A percentile compares a stretch with the other conserved stretches of the same genome.
These are phyloP conservation scores for Ceratocystiopsis brevicomis DNA, from an alignment of 2,329 filamentous ascomycete species.

Conservation along the genomic window DNA sequence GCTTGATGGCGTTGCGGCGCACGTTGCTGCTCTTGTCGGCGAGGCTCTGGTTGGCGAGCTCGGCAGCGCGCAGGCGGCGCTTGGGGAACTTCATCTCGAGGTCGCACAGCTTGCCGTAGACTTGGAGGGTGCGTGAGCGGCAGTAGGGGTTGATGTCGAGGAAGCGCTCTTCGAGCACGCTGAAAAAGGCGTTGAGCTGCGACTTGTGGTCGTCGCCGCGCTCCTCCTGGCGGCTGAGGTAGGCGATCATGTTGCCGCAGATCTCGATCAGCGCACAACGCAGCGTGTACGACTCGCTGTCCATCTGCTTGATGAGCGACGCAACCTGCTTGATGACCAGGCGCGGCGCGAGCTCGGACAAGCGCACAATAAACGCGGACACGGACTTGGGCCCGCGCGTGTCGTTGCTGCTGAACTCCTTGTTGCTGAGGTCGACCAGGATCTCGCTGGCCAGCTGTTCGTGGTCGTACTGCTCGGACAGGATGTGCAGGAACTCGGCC, in stretches of 20 bases:
- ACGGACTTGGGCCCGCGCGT: slow-evolving; percentile 90
- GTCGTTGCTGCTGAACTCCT: slow-evolving; percentile 95
- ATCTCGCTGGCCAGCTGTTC: slow-evolving; percentile 89
- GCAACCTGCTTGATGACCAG: slow-evolving; percentile 97
- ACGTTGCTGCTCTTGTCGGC: slow-evolving; percentile 99
- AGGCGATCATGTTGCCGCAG: slow-evolving; percentile 82
- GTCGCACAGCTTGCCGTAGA: slow-evolving; percentile 80
- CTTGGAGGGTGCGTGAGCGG: slow-evolving; percentile 76
- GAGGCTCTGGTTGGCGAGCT: slow-evolving; percentile 71
- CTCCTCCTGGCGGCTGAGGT: slow-evolving; percentile 82
- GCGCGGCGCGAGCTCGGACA: slow-evolving; percentile 80
- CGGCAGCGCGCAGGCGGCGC: slow-evolving; percentile 67
- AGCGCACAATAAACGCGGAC: slow-evolving; percentile 77
- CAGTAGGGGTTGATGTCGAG: slow-evolving; percentile 95
- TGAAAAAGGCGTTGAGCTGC: slow-evolving; percentile 92
- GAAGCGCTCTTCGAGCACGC: slow-evolving; percentile 89
- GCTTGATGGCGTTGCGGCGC: slow-evolving; percentile 80
- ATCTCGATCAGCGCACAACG: slow-evolving; percentile 91
- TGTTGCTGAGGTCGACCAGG: slow-evolving; percentile 82
- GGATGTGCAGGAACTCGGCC: slow-evolving; percentile 92
- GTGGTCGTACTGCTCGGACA: slow-evolving; percentile 94
- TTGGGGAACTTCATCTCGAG: slow-evolving; percentile 95
- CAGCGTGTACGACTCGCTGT: slow-evolving; percentile 93
- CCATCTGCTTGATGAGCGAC: slow-evolving; percentile 78
- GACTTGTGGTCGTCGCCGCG: slow-evolving; percentile 82